A percentile compares a stretch with the other conserved stretches of the same genome.
These are phyloP conservation scores for Noccaea bulbosa DNA, from an alignment of 345 rosid genomes.

Conservation along the genomic window DNA sequence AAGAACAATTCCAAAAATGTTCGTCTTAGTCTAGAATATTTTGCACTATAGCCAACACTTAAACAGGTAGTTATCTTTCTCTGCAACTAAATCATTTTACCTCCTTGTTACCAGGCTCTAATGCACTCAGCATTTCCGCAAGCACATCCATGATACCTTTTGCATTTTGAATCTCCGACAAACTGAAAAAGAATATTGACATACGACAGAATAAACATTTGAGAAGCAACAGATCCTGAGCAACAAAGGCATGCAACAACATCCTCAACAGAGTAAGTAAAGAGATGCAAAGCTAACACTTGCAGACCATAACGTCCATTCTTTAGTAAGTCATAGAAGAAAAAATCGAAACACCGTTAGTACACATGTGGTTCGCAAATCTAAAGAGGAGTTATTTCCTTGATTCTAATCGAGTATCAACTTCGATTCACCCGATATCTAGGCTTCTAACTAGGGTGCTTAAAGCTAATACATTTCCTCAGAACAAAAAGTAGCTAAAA, in stretches of 20 bases:
- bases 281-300: not conserved
- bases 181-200: constrained; percentile 55
- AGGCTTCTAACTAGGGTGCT: constrained; percentile 8
- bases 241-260: constrained; percentile 20
- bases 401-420: constrained; percentile 9
- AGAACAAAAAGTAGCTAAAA: constrained; percentile 21
- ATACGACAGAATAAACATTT: constrained; percentile 29
- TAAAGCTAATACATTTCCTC: constrained; percentile 19
- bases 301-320: constrained; percentile 10
- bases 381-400: not conserved
- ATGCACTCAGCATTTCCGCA: constrained; percentile 95
- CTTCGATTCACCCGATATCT: constrained; percentile 21
- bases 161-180: constrained; percentile 98
- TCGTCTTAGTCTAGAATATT: not conserved
- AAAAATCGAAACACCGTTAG: not conserved
- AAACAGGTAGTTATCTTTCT: constrained; percentile 27
- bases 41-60: constrained; percentile 21
- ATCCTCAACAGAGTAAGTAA: constrained; percentile 12
- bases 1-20: constrained; percentile 7
- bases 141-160: constrained; percentile 98
- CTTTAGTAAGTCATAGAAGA: not conserved
- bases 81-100: constrained; percentile 47
- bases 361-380: not conserved
- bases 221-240: constrained; percentile 34
- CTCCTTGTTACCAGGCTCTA: constrained; percentile 90